Evolutionary conservation across 345 rosid species (phyloP).

Genomic region (Populus davidiana): DNA sequence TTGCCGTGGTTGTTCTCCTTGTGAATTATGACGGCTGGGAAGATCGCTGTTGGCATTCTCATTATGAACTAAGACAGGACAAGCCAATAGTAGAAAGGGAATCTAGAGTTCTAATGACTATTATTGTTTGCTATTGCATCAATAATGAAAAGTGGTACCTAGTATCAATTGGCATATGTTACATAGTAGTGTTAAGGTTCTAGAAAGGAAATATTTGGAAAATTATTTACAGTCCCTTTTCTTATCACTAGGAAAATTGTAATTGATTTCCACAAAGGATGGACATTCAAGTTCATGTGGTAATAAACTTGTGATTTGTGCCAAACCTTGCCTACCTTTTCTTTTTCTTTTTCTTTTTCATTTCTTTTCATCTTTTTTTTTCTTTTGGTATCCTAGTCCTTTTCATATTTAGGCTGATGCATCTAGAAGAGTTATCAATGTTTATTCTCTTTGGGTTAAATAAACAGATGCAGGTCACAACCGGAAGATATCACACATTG

Average conservation of each 20-base stretch:
- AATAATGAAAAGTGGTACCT: background rate
- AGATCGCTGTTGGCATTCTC: background rate
- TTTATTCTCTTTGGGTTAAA: slow-evolving; percentile 10
- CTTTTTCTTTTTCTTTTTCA: background rate
- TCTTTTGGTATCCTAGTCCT: background rate
- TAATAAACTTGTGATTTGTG: background rate
- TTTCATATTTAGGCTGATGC: background rate
- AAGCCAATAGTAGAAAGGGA: background rate
- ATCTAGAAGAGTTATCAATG: slow-evolving; percentile 9
- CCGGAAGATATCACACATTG: slow-evolving; percentile 88
- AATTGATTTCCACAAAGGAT: background rate
- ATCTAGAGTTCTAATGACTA: background rate
- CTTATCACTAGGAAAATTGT: background rate
- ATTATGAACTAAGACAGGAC: background rate
- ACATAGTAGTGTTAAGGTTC: background rate
- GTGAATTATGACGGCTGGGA: background rate
- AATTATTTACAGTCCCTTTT: background rate
- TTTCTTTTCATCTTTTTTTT: background rate
- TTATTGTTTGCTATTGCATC: background rate
- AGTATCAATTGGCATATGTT: background rate
- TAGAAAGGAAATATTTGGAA: background rate
- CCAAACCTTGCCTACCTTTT: background rate
- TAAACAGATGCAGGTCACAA: slow-evolving; percentile 89
- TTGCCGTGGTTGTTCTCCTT: background rate
- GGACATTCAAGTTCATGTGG: background rate